phyloP scores from a whole-genome alignment of 2,329 filamentous ascomycete species.

The Aspergillus sp. region DNA sequence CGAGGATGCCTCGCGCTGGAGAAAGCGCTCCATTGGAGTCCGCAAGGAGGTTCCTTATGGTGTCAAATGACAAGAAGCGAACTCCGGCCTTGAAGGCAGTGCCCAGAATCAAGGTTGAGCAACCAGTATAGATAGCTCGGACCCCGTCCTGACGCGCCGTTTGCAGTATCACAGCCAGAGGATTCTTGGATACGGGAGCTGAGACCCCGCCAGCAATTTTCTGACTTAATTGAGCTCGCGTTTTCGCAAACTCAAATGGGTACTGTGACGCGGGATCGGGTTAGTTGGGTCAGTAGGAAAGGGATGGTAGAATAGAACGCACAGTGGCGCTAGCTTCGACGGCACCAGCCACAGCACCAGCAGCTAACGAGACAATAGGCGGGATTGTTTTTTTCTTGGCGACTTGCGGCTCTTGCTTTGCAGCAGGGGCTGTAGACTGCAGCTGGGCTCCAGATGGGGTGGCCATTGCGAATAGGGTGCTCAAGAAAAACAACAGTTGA shows the following conservation, averaged over 20 bases:
- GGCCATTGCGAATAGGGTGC: not conserved
- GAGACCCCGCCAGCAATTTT: slow-evolving; percentile 43
- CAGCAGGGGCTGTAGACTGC: not conserved
- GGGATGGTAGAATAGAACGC: slow-evolving; percentile 6
- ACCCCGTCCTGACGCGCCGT: slow-evolving; percentile 59
- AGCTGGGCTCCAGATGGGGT: not conserved
- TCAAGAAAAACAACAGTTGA: not conserved
- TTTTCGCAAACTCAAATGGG: slow-evolving; percentile 69
- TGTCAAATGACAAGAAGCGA: slow-evolving; percentile 66
- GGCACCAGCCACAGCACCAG: slow-evolving; percentile 55
- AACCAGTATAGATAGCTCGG: slow-evolving; percentile 63
- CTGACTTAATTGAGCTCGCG: slow-evolving; percentile 46
- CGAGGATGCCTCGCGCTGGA: slow-evolving; percentile 57
- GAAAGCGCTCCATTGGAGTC: slow-evolving; percentile 57
- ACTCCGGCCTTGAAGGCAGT: slow-evolving; percentile 65
- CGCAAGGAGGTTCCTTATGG: slow-evolving; percentile 58
- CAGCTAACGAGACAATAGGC: slow-evolving; percentile 48
- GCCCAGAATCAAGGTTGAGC: slow-evolving; percentile 59
- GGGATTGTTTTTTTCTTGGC: slow-evolving; percentile 18
- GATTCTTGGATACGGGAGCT: slow-evolving; percentile 53
- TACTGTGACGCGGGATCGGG: slow-evolving; percentile 41
- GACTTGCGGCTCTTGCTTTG: not conserved
- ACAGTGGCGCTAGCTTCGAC: slow-evolving; percentile 54
- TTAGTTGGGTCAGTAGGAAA: not conserved
- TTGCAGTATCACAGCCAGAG: slow-evolving; percentile 55